Base-by-base conservation (phyloP, 106 monocot genomes). In the Apostasia ramifera region DNA sequence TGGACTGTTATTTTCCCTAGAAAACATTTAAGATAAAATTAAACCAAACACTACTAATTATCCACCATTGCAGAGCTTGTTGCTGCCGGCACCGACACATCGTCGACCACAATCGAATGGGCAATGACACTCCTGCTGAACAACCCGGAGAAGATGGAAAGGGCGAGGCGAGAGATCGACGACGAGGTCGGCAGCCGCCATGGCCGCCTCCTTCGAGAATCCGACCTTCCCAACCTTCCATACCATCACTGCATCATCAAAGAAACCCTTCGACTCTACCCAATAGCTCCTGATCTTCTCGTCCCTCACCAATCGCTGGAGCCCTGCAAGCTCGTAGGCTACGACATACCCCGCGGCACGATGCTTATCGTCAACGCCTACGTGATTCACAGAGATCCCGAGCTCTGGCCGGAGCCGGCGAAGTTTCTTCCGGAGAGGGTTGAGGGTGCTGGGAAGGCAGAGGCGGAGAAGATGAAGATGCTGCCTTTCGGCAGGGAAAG, bases 341-440 rank as follows among this genome's bases (percentile, higher is more conserved):
- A 61, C 53, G 10, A 49, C 44, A 11, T 72, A 3, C 63, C 62
- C 1, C 40, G 15, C 1, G 54, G 72, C 1, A 63, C 72, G 2
- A 63, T 72, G 53, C 62, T 72, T 0, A 42, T 72, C 6, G 72
- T 72, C 8, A 72, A 72, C 42, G 54, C 54, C 0, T 53, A 63
- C 44, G 42, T 10, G 4, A 72, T 72, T 3, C 72, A 72, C 8
- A 63, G 72, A 8, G 72, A 72, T 14, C 72, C 72, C 14, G 10
- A 42, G 42, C 14, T 40, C 6, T 72, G 72, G 72, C 42, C 4
- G 9, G 72, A 72, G 53, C 47, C 73, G 2, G 10, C 3, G 1
- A 67, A 58, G 59, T 74, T 74, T 38, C n/a, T 14, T 40, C 74
- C 74, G 0, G 67, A 67, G 49, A 74, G 67, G 59, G 66, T 74